Evolutionary conservation across 2,329 filamentous ascomycete genomes (phyloP).

Genomic region (Arachnomyces sp.): DNA sequence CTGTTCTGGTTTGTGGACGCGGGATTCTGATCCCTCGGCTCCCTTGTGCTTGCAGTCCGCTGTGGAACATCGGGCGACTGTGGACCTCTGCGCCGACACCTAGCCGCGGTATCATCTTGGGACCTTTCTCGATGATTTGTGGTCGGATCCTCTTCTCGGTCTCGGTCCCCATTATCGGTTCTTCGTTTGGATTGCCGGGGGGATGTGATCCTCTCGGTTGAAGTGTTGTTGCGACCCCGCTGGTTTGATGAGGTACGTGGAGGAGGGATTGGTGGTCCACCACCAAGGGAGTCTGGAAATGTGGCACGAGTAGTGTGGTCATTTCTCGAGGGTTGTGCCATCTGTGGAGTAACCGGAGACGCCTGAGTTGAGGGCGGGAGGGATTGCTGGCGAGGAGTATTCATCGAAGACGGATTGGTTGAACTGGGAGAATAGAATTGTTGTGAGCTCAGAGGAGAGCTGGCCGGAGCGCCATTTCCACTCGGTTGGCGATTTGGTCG

Average conservation of each 20-base stretch:
- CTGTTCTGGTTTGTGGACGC: slow-evolving; percentile 24
- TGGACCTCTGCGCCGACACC: slow-evolving; percentile 42
- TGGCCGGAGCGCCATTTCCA: slow-evolving; percentile 11
- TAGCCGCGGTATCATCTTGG: slow-evolving; percentile 29
- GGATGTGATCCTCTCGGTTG: slow-evolving; percentile 30
- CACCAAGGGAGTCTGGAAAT: slow-evolving; percentile 46
- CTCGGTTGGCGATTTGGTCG: slow-evolving; percentile 12
- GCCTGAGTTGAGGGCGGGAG: slow-evolving; percentile 34
- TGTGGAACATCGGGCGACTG: slow-evolving; percentile 42
- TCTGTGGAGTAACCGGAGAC: slow-evolving; percentile 32
- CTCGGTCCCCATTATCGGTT: slow-evolving; percentile 27
- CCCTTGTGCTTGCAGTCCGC: slow-evolving; percentile 33
- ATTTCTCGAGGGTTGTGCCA: slow-evolving; percentile 5
- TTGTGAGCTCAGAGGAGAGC: slow-evolving; percentile 18
- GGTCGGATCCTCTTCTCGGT: slow-evolving; percentile 30
- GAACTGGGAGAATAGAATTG: slow-evolving; percentile 25
- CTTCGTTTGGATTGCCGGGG: slow-evolving; percentile 34
- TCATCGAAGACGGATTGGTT: slow-evolving; percentile 36
- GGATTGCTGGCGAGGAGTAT: slow-evolving; percentile 38
- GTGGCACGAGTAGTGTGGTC: slow-evolving; percentile 19
- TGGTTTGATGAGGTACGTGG: slow-evolving; percentile 75
- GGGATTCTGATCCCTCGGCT: slow-evolving; percentile 30
- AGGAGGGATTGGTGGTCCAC: slow-evolving; percentile 61
- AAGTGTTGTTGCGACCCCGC: slow-evolving; percentile 34
- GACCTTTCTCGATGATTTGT: slow-evolving; percentile 37